A percentile compares a stretch with the other conserved stretches of the same genome.
Conservation (phyloP, 371 early-diverging fungal genomes). For the Dipsacomyces acuminosporus region DNA sequence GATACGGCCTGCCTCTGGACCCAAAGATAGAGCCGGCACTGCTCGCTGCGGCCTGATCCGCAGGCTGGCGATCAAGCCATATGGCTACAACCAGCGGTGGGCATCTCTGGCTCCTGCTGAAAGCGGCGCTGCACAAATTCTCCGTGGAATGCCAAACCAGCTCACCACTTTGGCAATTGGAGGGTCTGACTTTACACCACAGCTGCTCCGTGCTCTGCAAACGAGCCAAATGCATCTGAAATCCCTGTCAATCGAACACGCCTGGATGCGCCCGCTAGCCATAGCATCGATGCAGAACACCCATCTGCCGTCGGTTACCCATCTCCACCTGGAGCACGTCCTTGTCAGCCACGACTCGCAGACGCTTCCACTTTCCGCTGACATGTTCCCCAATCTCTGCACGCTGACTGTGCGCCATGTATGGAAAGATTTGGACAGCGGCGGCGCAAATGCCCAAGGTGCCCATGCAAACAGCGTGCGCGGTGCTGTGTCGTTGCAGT, state of each 20-base stretch:
- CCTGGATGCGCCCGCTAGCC: conserved; percentile 20
- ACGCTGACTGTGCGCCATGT: conserved; percentile 32
- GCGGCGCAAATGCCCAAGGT: too few relatives aligned
- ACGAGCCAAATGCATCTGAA: conserved; percentile 13
- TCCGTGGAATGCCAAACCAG: conserved; percentile 17
- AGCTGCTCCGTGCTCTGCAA: conserved; percentile 22
- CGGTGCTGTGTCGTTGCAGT: conserved; percentile 36
- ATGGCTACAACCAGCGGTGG: conserved; percentile 41
- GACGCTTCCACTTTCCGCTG: conserved; percentile 18
- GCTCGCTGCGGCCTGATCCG: conserved; percentile 1
- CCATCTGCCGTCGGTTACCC: conserved; percentile 12
- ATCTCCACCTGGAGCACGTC: conserved; percentile 31
- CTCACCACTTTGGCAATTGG: conserved; percentile 27
- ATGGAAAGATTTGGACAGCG: conserved; percentile 14
- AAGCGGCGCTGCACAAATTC: conserved; percentile 20
- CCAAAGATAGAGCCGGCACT: not conserved
- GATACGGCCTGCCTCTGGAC: too few relatives aligned
- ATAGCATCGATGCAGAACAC: not conserved
- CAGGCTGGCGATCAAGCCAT: conserved; percentile 33
- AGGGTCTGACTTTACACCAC: conserved; percentile 30
- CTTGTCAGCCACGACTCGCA: conserved; percentile 6
- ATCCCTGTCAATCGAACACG: conserved; percentile 26
- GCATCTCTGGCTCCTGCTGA: conserved; percentile 24
- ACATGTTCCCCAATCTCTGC: conserved; percentile 23
- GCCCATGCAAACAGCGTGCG: conserved; percentile 17